Percentiles rank a stretch among this genome's conserved stretches.
Conservation (phyloP, 2,329 filamentous ascomycete genomes). For the Ophiostoma triangulosporum region DNA sequence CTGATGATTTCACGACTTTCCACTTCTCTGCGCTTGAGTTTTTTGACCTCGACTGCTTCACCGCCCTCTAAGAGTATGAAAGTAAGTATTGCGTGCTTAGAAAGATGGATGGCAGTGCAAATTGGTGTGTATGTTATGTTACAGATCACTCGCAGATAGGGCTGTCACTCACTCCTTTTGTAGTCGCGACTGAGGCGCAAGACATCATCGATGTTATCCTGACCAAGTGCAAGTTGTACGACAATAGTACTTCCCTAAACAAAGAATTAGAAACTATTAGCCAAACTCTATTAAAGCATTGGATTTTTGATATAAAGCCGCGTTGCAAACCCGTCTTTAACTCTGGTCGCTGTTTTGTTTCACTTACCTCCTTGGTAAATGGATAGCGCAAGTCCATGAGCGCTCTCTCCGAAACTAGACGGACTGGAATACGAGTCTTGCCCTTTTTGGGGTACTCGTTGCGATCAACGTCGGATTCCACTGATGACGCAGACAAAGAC, state of each 20-base stretch:
- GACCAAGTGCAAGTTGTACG: constrained; percentile 71
- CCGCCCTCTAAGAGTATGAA: not conserved
- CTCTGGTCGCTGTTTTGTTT: not conserved
- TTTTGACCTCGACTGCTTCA: constrained; percentile 9
- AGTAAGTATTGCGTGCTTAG: not conserved
- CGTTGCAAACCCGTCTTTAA: not conserved
- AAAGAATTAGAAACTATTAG: not conserved
- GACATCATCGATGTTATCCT: constrained; percentile 83
- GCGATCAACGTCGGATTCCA: not conserved
- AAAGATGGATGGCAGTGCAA: not conserved
- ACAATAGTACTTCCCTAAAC: constrained; percentile 63
- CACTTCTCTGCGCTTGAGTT: constrained; percentile 1
- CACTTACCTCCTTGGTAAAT: constrained; percentile 67
- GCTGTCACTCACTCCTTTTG: constrained; percentile 34
- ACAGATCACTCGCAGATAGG: no score
- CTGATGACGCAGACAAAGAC: not conserved
- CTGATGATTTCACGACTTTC: constrained; percentile 29
- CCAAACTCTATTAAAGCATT: not conserved
- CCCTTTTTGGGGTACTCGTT: constrained; percentile 64
- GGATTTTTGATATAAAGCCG: not conserved
- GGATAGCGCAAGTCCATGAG: constrained; percentile 77
- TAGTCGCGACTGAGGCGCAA: constrained; percentile 72
- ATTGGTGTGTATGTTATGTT: not conserved
- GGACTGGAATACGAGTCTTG: constrained; percentile 75
- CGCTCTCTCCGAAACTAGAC: constrained; percentile 66